phyloP scores from a whole-genome alignment of 2,329 filamentous ascomycete species.

The Coniochaeta ligniaria region DNA sequence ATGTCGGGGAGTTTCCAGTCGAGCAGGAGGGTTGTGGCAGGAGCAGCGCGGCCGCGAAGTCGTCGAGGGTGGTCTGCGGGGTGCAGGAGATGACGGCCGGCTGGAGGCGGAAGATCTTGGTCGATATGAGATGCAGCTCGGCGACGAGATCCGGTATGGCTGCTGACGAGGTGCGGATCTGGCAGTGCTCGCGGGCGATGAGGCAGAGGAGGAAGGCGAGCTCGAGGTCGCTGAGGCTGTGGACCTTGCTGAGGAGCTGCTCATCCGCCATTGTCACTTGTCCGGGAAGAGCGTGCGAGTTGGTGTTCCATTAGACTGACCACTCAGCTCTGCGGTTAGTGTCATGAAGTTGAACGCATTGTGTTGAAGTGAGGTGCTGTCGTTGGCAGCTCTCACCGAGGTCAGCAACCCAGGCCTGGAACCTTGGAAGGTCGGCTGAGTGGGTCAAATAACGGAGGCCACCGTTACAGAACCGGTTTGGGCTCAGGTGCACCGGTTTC shows the following conservation, averaged over 20 bases:
- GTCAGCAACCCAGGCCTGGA: too few species aligned
- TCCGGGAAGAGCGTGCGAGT: not conserved
- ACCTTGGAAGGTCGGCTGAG: not conserved
- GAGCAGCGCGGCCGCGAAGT: slow-evolving; percentile 69
- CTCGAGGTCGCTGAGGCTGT: slow-evolving; percentile 78
- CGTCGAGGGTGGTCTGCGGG: slow-evolving; percentile 66
- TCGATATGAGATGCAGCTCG: slow-evolving; percentile 65
- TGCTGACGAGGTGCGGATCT: slow-evolving; percentile 61
- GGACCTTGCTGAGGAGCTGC: slow-evolving; percentile 59
- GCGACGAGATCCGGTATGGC: slow-evolving; percentile 61
- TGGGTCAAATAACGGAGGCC: not conserved
- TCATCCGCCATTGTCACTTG: slow-evolving; percentile 49
- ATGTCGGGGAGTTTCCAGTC: slow-evolving; percentile 13
- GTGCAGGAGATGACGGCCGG: slow-evolving; percentile 67
- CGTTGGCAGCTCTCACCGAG: not conserved
- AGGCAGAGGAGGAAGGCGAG: slow-evolving; percentile 79
- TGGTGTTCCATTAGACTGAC: not conserved
- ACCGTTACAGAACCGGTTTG: not conserved
- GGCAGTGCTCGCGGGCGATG: slow-evolving; percentile 76
- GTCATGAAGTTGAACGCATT: not conserved
- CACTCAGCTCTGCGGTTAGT: not conserved
- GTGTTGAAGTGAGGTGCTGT: not conserved
- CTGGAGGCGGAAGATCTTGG: slow-evolving; percentile 64
- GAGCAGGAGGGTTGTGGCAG: slow-evolving; percentile 23
- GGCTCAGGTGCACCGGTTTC: not conserved